Base-by-base conservation (phyloP, 495 filamentous ascomycete genomes). In the Xylaria intraflava region DNA sequence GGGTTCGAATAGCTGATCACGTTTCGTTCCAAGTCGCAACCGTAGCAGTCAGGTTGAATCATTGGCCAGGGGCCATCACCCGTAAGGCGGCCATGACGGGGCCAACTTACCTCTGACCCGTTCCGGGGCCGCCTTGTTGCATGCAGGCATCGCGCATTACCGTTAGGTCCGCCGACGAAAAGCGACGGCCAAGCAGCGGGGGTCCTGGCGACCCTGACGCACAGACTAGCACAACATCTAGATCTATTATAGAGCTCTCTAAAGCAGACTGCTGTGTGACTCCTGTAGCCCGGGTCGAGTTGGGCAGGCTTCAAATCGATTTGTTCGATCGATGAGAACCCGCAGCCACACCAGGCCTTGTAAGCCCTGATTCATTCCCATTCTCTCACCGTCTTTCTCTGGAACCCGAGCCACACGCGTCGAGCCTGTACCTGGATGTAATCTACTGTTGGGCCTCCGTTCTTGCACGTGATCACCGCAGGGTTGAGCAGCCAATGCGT, bases 21-120 rank as follows among this genome's bases (percentile, higher is more conserved):
- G 61, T 55, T 61, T 59, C 60, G 58, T 61, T 61, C 58, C 53
- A 54, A 61, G 60, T 56, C 61, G 56, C 61, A 61, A 30, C 29
- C 36, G 57, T 49, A 45, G 52, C 55, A 57, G 49, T 49, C 46
- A 43, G 53, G 55, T 56, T 51, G 55, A 54, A 39, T 62, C 49
- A 64, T 64, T 66, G 61, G 64, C 56, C 60, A 56, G 61, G 57
- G 61, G 64, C 55, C 33, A 42, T 46, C 50, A 53, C 24, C 36
- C 26, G 24, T 11, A 38, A 16, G 40, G 41, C 30, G 16, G 40
- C 23, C 23, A 46, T 55, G 52, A 55, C 53, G 61, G 61, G 41
- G 59, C 58, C 48, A 35, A 57, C 58, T 51, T 64, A 47, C 55
- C 51, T 63, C 35, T 61, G 47, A 51, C 53, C 47, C 27, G 60